A percentile compares a stretch with the other conserved stretches of the same genome.
Conservation (phyloP, 2,329 filamentous ascomycete genomes). For the Chaetothyriales sp. region DNA sequence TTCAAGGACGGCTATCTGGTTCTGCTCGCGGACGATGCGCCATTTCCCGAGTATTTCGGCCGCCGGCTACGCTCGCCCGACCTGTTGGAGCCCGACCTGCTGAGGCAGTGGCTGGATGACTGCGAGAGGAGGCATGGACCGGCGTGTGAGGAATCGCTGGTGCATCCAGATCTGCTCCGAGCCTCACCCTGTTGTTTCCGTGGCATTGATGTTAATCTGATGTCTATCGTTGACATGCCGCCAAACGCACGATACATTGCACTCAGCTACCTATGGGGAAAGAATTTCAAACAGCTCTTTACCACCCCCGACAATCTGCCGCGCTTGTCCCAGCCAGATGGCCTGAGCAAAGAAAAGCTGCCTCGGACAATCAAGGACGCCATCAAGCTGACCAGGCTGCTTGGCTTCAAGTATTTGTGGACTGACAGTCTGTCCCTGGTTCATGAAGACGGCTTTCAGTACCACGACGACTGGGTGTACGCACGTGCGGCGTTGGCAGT, state of each 20-base stretch:
- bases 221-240: constrained; percentile 14
- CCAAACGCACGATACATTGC: constrained; percentile 15
- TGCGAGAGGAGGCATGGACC: constrained; percentile 14
- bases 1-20: constrained; percentile 19
- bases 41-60: constrained; percentile 14
- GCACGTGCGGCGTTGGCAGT: constrained; percentile 14
- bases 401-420: constrained; percentile 17
- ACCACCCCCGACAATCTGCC: constrained; percentile 15
- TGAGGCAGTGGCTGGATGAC: constrained; percentile 13
- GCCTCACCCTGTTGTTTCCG: constrained; percentile 12
- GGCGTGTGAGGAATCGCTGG: constrained; percentile 17
- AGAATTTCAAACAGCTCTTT: constrained; percentile 16
- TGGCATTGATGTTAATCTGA: constrained; percentile 15
- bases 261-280: constrained; percentile 18
- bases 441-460: constrained; percentile 17
- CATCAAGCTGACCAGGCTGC: constrained; percentile 15
- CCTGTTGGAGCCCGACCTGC: constrained; percentile 12
- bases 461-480: constrained; percentile 19
- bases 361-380: constrained; percentile 18
- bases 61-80: constrained; percentile 13
- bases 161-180: constrained; percentile 13
- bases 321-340: constrained; percentile 13
- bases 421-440: constrained; percentile 17
- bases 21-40: constrained; percentile 17
- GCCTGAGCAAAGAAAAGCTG: constrained; percentile 14